phyloP scores from a whole-genome alignment of 306 rosid genomes.

The Quercus wislizeni region DNA sequence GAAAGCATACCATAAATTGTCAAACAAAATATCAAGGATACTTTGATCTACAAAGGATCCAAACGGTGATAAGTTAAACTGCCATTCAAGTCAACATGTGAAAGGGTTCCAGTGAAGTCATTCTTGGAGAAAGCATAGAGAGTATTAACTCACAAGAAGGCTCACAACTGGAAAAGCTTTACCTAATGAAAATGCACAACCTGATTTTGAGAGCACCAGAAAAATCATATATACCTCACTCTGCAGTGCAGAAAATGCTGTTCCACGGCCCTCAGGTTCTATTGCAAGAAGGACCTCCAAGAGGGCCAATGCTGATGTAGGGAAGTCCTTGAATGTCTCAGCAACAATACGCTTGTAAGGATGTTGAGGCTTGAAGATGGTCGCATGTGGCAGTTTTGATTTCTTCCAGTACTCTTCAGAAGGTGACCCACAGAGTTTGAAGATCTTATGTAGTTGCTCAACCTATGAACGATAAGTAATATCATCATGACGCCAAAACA shows the following conservation, averaged over 20 bases:
- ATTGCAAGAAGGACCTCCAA: conserved; percentile 73
- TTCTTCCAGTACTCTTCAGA: conserved; percentile 86
- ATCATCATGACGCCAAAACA: conserved; percentile 22
- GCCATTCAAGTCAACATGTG: not conserved
- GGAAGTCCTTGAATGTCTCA: conserved; percentile 66
- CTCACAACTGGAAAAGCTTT: not conserved
- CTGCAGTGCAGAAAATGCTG: conserved; percentile 75
- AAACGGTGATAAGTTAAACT: not conserved
- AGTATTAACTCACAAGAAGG: not conserved
- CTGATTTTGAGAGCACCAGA: not conserved
- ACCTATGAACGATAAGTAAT: conserved; percentile 42
- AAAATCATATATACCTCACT: conserved; percentile 53
- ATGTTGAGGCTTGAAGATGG: conserved; percentile 79
- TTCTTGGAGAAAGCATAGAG: not conserved
- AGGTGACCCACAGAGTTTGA: conserved; percentile 91
- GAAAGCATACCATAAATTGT: not conserved
- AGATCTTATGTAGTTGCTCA: conserved; percentile 94
- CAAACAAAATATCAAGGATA: not conserved
- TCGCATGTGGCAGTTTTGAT: conserved; percentile 75
- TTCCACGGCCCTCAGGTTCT: conserved; percentile 70
- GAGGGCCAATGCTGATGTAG: conserved; percentile 54
- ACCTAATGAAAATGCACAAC: not conserved
- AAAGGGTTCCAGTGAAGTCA: not conserved
- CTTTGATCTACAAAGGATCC: not conserved
- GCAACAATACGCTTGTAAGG: conserved; percentile 69